Evolutionary conservation across 306 rosid species (phyloP), one percentile per base, ranked within the genome.

Genomic region (Corylus avellana): DNA sequence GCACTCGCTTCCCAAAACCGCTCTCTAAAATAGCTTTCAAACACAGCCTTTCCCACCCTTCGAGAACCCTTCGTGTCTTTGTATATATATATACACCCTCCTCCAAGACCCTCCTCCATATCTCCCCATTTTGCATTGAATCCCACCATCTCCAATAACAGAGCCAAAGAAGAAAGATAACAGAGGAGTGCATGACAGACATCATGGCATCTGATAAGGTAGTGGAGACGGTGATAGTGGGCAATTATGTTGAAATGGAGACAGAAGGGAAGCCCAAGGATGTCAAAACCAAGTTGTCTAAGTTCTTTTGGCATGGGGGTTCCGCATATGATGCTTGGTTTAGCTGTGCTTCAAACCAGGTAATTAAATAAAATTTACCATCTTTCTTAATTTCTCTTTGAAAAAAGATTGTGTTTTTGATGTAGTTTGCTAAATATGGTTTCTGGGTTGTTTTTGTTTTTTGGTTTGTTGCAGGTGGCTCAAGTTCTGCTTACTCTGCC

Each of bases 301-400:
- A 75, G 42, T 91, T 95, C 62, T 88, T 95, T 29, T 95, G 99
- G 99, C 94, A 95, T 62, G 99, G 99, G 48, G 99, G 99, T 47
- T 95, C 98, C 42, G 93, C 78, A 69, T 95, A 95, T 84, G 99
- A 95, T 83, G 99, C 99, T 61, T 95, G 99, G 99, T 95, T 95
- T 76, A 95, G 98, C 84, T 95, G 99, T 75, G 97, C 99, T 73
- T 95, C 99, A 63, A 95, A 95, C 85, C 99, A 95, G 97, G 99
- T 39, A 39, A 4, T 32, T 32, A 32, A 32, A 3, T 1, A 5
- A 6, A 42, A 42, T 92, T 37, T 77, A 51, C 37, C 14, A 9
- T 22, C 37, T 53, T 35, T 35, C 18, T 27, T 32, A 32, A 32
- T 32, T 42, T 18, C 29, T 35, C 1, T 20, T 29, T 27, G 48